Percentiles rank a stretch among this genome's conserved stretches.
Evolutionary conservation across 78 protist genomes (phyloP).

Genomic region (Planoprotostelium fungivorum): DNA sequence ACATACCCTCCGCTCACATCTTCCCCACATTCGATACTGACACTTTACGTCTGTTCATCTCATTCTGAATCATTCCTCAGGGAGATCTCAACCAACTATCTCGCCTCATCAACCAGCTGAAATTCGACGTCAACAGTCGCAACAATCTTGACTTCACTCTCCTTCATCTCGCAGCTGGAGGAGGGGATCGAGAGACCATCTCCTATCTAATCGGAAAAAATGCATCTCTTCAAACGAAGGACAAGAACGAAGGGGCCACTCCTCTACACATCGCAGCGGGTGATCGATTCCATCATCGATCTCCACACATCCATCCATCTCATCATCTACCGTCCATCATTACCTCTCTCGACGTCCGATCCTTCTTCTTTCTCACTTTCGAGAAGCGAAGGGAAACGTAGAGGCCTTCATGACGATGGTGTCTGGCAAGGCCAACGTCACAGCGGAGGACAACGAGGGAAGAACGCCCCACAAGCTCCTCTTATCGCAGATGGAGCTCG

Average conservation of each 20-base stretch:
- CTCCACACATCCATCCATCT: not conserved
- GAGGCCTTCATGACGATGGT: not conserved
- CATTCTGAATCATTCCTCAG: not conserved
- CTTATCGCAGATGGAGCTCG: not conserved
- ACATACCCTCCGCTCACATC: not conserved
- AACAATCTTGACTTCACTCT: not conserved
- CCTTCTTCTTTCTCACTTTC: too few relatives aligned
- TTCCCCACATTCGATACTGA: not conserved
- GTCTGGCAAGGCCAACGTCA: not conserved
- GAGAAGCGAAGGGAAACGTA: not conserved
- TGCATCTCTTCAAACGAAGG: not conserved
- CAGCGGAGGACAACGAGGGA: not conserved
- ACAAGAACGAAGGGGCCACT: not conserved
- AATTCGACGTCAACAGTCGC: not conserved
- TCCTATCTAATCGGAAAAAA: not conserved
- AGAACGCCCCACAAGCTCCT: not conserved
- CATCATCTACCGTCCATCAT: not conserved
- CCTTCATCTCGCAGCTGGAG: not conserved
- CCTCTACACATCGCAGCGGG: not conserved
- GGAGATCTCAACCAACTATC: not conserved
- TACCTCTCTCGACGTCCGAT: not conserved
- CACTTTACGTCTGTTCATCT: not conserved
- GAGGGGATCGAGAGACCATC: not conserved
- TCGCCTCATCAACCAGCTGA: not conserved
- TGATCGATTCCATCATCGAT: too few relatives aligned